phyloP scores from a whole-genome alignment of 2,329 filamentous ascomycete genomes.

The Beauveria scarabaeidicola region DNA sequence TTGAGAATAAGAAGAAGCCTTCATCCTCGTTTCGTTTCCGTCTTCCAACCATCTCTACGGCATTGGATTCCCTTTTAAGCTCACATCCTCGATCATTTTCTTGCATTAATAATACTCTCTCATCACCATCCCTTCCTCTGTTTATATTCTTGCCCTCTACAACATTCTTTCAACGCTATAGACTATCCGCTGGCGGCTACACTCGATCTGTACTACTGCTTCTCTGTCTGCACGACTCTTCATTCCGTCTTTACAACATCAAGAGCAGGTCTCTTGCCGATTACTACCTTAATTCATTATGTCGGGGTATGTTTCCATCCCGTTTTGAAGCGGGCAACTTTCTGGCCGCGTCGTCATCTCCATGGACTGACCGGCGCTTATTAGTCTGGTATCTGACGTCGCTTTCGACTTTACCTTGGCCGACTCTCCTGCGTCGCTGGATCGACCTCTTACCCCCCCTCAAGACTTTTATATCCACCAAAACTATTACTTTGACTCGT shows the following conservation, averaged over 20 bases:
- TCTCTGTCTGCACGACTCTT: background rate
- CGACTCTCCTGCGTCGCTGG: slow-evolving; percentile 21
- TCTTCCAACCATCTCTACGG: slow-evolving; percentile 17
- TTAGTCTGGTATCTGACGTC: slow-evolving; percentile 54
- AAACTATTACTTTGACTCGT: slow-evolving; percentile 43
- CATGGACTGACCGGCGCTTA: slow-evolving; percentile 23
- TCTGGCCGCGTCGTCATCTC: background rate
- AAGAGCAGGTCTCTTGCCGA: slow-evolving; percentile 17
- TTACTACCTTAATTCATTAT: slow-evolving; percentile 16
- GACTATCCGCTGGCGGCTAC: slow-evolving; percentile 11
- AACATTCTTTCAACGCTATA: background rate
- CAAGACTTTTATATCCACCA: slow-evolving; percentile 16
- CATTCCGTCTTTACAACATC: background rate
- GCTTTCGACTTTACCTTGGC: slow-evolving; percentile 54
- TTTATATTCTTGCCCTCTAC: background rate
- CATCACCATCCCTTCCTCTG: background rate
- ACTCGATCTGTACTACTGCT: background rate
- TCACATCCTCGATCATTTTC: background rate
- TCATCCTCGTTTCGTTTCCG: slow-evolving; percentile 18
- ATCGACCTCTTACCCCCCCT: slow-evolving; percentile 23
- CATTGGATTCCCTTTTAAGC: slow-evolving; percentile 7
- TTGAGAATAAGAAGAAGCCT: slow-evolving; percentile 22
- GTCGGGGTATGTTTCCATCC: slow-evolving; percentile 26
- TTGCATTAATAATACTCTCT: background rate
- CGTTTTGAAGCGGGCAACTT: background rate